These are phyloP conservation scores for Bjerkandera adusta DNA, from an alignment of 1,284 basidiomycete species.

Conservation along the genomic window DNA sequence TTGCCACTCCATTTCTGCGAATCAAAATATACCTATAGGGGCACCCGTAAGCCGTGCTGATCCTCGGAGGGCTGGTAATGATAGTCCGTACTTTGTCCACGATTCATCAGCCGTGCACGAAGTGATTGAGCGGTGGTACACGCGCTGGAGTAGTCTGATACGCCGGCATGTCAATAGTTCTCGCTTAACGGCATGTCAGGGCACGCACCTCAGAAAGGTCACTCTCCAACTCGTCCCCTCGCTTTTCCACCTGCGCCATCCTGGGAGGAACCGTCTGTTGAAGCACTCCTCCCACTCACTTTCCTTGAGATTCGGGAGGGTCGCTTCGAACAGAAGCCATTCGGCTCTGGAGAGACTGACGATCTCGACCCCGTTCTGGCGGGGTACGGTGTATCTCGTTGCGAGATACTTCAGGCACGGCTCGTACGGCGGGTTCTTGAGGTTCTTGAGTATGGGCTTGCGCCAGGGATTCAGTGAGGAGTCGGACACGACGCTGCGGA, in stretches of 20 bases:
- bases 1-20: conserved; percentile 71
- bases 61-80: conserved; percentile 19
- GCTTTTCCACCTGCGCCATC: conserved; percentile 68
- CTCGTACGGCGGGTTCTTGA: conserved; percentile 46
- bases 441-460: conserved; percentile 56
- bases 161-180: not conserved
- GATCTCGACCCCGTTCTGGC: conserved; percentile 75
- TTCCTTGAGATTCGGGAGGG: conserved; percentile 61
- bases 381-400: conserved; percentile 58
- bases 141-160: conserved; percentile 53
- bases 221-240: conserved; percentile 55
- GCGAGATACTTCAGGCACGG: conserved; percentile 53
- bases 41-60: not conserved
- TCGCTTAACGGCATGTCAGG: not conserved
- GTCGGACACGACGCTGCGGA: conserved; percentile 57
- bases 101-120: conserved; percentile 75
- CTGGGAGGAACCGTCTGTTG: conserved; percentile 63
- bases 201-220: conserved; percentile 56
- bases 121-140: conserved; percentile 63
- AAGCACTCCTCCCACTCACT: conserved; percentile 73
- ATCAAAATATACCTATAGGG: conserved; percentile 61
- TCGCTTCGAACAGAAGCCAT: conserved; percentile 64
- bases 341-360: conserved; percentile 53
- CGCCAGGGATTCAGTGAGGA: conserved; percentile 71
- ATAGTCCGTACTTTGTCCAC: conserved; percentile 66